phyloP scores from a whole-genome alignment of 352 stramenopile species.

The Pythium vanterpoolii region DNA sequence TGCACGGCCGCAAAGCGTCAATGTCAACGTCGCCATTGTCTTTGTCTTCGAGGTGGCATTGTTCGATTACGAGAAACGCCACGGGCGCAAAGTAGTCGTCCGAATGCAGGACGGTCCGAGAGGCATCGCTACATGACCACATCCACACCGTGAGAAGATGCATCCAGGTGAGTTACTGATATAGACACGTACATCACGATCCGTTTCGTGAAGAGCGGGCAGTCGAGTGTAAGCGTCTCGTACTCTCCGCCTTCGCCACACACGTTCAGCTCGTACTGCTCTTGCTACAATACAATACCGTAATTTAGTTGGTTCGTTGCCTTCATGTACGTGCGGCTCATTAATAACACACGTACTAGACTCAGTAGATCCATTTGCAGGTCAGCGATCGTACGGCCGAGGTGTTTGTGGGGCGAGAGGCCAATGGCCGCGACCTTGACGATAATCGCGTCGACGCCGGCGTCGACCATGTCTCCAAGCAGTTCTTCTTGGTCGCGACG shows the following conservation, averaged over 20 bases:
- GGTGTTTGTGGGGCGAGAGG: conserved; percentile 80
- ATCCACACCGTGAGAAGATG: conserved; percentile 6
- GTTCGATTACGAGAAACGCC: conserved; percentile 89
- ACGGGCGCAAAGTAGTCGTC: conserved; percentile 92
- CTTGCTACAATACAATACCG: conserved; percentile 42
- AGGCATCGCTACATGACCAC: conserved; percentile 63
- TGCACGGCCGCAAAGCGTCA: conserved; percentile 9
- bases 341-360: conserved; percentile 38
- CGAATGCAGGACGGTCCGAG: conserved; percentile 90
- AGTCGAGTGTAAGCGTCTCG: conserved; percentile 99
- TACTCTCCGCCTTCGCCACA: conserved; percentile 99
- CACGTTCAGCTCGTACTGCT: conserved; percentile 97
- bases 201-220: conserved; percentile 92
- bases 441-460: conserved; percentile 93
- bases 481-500: conserved; percentile 88
- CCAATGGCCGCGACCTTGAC: conserved; percentile 96
- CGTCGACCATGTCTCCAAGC: conserved; percentile 94
- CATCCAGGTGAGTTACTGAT: background rate
- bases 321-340: background rate
- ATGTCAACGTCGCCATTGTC: conserved; percentile 49
- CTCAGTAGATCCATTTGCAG: conserved; percentile 89
- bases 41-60: conserved; percentile 91
- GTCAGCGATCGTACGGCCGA: conserved; percentile 82
- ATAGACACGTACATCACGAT: conserved; percentile 77
- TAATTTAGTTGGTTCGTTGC: background rate